Base-by-base conservation (phyloP, 148 eudicot species). In the Arbutus unedo region DNA sequence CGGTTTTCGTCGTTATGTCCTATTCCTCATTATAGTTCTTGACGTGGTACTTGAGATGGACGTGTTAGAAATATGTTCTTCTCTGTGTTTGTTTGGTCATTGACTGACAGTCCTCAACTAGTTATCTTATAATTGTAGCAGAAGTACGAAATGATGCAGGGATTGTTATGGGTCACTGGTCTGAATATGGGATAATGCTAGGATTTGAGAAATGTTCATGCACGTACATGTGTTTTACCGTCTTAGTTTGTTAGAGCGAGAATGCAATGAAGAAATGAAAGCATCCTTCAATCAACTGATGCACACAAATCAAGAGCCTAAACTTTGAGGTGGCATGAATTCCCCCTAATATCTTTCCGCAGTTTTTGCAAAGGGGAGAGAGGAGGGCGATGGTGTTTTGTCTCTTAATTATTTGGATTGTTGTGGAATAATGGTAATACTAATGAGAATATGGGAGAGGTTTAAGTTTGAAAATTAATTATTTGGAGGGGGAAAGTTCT, bases 241-340 rank as follows among this genome's bases (percentile, higher is more conserved):
- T 72, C 49, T 21, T 50, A 21, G 25, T 50, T 50, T 75, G 23
- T 47, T 16, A 53, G 78, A 8, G 45, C 51, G 44, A 31, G 60
- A 19, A 47, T 48, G 55, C 55, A 48, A 9, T 4, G 4, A 23
- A 10, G 77, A 55, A 74, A 74, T 74, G 7, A 44, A 74, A 48
- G 51, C 77, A 74, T 47, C 77, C 54, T 74, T 74, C 15, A 74
- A 48, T 45, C 77, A 47, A 47, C 54, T 8, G 47, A 19, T 16
- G 31, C 48, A n/a, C 3, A 48, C 41, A n/a, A n/a, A 21, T 74
- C 44, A 11, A 51, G 79, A 51, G 79, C 79, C 45, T 76, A 76
- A 8, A 53, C 45, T 51, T 25, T 76, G 60, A 51, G 51, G 73
- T 64, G 56, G 81, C 50, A 55, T 78, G 38, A 56, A 78, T 25